Evolutionary conservation across 495 filamentous ascomycete genomes (phyloP).

Genomic region (Polyplosphaeria fusca): DNA sequence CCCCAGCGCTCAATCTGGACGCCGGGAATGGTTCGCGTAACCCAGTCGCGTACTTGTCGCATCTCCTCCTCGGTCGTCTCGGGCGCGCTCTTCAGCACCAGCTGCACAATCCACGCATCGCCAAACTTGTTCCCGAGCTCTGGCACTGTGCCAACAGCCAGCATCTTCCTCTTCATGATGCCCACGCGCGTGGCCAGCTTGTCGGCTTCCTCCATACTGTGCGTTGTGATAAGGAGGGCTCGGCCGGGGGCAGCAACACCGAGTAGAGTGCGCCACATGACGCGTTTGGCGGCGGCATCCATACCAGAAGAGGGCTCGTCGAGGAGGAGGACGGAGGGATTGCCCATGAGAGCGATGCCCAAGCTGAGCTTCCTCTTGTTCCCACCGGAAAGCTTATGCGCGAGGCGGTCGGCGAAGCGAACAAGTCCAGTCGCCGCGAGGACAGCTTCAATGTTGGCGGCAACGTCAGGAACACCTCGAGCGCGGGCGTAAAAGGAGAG

Average conservation of each 20-base stretch:
- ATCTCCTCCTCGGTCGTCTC: conserved; percentile 65
- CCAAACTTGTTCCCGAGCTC: conserved; percentile 58
- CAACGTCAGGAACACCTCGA: conserved; percentile 61
- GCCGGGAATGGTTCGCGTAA: conserved; percentile 48
- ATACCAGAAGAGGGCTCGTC: conserved; percentile 46
- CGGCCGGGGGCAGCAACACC: conserved; percentile 25
- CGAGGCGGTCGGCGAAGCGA: conserved; percentile 59
- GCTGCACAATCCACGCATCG: conserved; percentile 61
- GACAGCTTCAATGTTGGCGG: conserved; percentile 56
- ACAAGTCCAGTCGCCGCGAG: conserved; percentile 43
- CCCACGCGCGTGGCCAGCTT: conserved; percentile 67
- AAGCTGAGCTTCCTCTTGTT: conserved; percentile 71
- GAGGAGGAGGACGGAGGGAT: conserved; percentile 67
- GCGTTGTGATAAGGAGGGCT: conserved; percentile 51
- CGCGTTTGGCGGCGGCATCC: conserved; percentile 34
- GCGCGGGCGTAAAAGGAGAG: conserved; percentile 70
- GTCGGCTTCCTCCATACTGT: conserved; percentile 78
- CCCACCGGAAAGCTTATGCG: conserved; percentile 64
- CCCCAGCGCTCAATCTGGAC: conserved; percentile 58
- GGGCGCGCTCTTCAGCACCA: conserved; percentile 72
- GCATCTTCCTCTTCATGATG: conserved; percentile 67
- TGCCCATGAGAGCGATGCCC: conserved; percentile 74
- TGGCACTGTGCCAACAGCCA: conserved; percentile 64
- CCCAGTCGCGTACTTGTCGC: conserved; percentile 58
- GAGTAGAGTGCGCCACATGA: conserved; percentile 36